Evolutionary conservation across 306 rosid genomes (phyloP).

Genomic region (Corylus americana): DNA sequence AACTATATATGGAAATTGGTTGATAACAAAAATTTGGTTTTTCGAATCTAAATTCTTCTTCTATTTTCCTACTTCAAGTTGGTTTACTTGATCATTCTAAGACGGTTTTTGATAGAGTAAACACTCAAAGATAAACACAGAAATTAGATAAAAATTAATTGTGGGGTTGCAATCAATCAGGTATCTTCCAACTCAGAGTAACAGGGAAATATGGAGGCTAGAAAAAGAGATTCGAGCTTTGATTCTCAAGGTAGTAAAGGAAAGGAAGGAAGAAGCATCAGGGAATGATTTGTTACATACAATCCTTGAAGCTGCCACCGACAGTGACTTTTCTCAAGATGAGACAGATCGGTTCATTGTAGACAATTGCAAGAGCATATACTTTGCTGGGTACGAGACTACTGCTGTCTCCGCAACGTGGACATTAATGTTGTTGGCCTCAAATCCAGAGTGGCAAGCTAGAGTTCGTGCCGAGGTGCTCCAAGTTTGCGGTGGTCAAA

Average conservation of each 20-base stretch:
- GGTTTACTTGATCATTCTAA: too few relatives aligned
- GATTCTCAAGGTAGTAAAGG: conserved; percentile 32
- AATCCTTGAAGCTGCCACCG: conserved; percentile 32
- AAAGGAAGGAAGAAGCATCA: conserved; percentile 17
- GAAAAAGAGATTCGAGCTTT: conserved; percentile 42
- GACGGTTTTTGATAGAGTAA: too few relatives aligned
- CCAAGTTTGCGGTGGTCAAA: conserved; percentile 25
- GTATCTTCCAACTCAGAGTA: conserved; percentile 50
- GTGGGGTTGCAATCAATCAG: conserved; percentile 8
- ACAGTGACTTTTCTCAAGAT: conserved; percentile 15
- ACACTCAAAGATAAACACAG: too few relatives aligned
- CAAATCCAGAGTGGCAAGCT: conserved; percentile 47
- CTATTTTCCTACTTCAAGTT: too few relatives aligned
- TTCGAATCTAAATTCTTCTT: too few relatives aligned
- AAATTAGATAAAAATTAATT: background rate
- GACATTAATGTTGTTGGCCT: conserved; percentile 47
- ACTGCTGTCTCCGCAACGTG: conserved; percentile 44
- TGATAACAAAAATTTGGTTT: too few relatives aligned
- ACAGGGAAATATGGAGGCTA: conserved; percentile 42
- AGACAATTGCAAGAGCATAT: conserved; percentile 41
- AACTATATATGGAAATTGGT: too few relatives aligned
- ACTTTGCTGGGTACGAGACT: conserved; percentile 45
- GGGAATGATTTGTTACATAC: conserved; percentile 36
- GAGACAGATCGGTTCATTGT: conserved; percentile 25
- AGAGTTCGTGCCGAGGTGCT: conserved; percentile 38